phyloP scores from a whole-genome alignment of 2,329 filamentous ascomycete genomes.

The Calcarisporium arbuscula region DNA sequence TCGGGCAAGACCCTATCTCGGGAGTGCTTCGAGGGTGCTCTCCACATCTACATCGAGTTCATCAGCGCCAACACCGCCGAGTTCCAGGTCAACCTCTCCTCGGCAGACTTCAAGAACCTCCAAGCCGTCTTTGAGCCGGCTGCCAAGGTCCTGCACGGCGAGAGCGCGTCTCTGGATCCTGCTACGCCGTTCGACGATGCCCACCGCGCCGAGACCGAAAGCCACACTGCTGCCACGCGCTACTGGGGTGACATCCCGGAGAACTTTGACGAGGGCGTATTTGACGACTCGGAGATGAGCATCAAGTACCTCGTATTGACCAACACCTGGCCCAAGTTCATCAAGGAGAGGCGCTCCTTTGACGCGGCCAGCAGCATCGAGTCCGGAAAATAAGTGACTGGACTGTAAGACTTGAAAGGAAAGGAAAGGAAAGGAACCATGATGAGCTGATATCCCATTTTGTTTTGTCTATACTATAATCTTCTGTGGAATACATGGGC shows the following conservation, averaged over 20 bases:
- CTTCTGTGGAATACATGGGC: too few species aligned
- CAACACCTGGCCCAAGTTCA: conserved; percentile 62
- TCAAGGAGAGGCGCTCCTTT: conserved; percentile 34
- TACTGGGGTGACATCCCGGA: conserved; percentile 42
- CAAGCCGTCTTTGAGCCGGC: conserved; percentile 51
- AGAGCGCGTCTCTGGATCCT: conserved; percentile 28
- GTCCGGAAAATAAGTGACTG: conserved; percentile 6
- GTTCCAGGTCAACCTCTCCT: conserved; percentile 62
- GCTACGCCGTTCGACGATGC: conserved; percentile 37
- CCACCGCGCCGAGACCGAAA: conserved; percentile 10
- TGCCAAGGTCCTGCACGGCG: conserved; percentile 38
- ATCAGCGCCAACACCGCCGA: conserved; percentile 55
- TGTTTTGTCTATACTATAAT: too few species aligned
- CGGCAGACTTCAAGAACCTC: conserved; percentile 46
- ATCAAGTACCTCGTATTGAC: conserved; percentile 64
- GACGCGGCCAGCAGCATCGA: conserved; percentile 14
- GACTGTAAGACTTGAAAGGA: too few species aligned
- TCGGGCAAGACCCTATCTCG: conserved; percentile 34
- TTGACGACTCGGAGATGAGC: conserved; percentile 52
- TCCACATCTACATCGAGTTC: conserved; percentile 56
- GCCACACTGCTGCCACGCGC: conserved; percentile 18
- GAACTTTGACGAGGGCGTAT: conserved; percentile 46
- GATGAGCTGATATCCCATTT: too few species aligned
- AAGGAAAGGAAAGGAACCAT: too few species aligned
- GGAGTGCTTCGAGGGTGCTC: conserved; percentile 49